Evolutionary conservation across 352 stramenopile genomes (phyloP), one percentile per base, ranked within the genome.

Genomic region (Globisporangium orthogonon): DNA sequence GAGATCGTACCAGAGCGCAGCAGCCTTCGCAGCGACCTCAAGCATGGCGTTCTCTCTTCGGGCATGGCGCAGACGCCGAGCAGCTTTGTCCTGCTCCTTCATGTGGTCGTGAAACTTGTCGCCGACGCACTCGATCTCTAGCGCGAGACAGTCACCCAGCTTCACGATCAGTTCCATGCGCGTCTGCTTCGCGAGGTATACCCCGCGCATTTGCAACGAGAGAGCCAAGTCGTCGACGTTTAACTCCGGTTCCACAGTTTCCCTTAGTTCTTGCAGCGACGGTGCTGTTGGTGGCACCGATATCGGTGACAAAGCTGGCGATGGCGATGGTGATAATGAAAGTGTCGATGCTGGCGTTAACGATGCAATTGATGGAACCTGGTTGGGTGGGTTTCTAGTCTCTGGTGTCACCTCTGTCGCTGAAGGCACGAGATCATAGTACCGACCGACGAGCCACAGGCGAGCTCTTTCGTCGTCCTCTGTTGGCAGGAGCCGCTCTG

Each of bases 41-140:
- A 76, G 58, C 44, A 84, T 37, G 10, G 65, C 61, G 6, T 60
- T 71, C 9, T 86, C 75, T 9, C 70, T 69, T 5, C 71, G 74
- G 18, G 86, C 76, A 28, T 86, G 80, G 17, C 70, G 77, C 35
- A 80, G 67, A 11, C 62, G 65, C 17, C 76, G 61, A 13, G 73
- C 70, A 7, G 80, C 53, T 33, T 76, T 74, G 51, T 92, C 83
- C 54, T 89, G 74, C 2, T 79, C 66, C 46, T 89, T 90, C 72
- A 92, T 74, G 50, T 88, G 67, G 0, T 68, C 52, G 53, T 89
- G 78, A 23, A 91, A 92, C 45, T 70, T 73, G 0, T 54, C 56
- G 2, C 78, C 83, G 35, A 91, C 54, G 29, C 80, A 91, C 37
- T 92, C 83, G 17, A 88, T 18, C 52, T 92, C 83, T 0, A 92